phyloP scores from a whole-genome alignment of 345 rosid genomes.

The Kernera saxatilis region DNA sequence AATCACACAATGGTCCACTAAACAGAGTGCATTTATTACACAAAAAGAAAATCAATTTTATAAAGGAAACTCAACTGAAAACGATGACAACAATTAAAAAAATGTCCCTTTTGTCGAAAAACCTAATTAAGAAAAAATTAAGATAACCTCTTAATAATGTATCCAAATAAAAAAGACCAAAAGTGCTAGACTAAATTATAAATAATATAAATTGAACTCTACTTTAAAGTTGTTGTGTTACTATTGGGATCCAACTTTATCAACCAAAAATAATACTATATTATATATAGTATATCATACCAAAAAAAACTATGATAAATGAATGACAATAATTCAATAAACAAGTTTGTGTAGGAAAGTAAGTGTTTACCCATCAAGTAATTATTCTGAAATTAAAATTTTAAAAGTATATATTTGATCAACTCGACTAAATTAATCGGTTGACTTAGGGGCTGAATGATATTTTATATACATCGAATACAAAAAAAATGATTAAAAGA shows the following conservation, averaged over 20 bases:
- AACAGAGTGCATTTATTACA: background rate
- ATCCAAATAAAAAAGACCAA: background rate
- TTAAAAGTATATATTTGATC: too few species aligned
- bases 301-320: too few species aligned
- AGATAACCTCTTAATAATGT: background rate
- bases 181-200: background rate
- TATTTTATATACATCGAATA: too few species aligned
- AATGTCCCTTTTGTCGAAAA: background rate
- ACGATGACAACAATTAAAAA: background rate
- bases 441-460: background rate
- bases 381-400: background rate
- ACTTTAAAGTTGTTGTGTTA: background rate
- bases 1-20: slow-evolving; percentile 28
- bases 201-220: background rate
- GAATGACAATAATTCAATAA: too few species aligned
- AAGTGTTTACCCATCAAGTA: background rate
- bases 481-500: background rate
- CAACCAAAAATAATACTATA: too few species aligned
- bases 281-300: too few species aligned
- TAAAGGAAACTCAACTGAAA: slow-evolving; percentile 5
- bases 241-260: too few species aligned
- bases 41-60: background rate
- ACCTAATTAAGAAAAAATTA: background rate
- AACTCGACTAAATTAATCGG: background rate
- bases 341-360: too few species aligned